Evolutionary conservation across 2,329 filamentous ascomycete genomes (phyloP).

Genomic region (Emericellopsis atlantica): DNA sequence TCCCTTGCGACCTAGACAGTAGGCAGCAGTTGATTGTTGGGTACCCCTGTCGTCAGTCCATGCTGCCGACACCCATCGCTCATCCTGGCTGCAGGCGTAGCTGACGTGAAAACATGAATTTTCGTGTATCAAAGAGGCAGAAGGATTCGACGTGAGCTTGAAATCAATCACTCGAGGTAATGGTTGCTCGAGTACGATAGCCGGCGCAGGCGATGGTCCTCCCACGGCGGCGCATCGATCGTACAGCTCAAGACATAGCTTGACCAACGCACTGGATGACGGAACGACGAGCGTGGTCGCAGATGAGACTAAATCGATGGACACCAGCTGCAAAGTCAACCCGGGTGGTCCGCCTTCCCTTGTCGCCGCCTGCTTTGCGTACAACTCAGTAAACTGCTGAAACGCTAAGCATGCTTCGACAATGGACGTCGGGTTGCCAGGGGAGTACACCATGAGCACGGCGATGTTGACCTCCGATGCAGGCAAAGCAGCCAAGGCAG

Average conservation of each 20-base stretch:
- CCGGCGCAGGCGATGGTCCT: conserved; percentile 49
- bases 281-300: conserved; percentile 50
- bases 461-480: conserved; percentile 50
- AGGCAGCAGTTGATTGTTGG: conserved; percentile 60
- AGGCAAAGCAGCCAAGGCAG: conserved; percentile 27
- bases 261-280: conserved; percentile 43
- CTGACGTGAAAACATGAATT: conserved; percentile 72
- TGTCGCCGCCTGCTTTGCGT: conserved; percentile 30
- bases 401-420: conserved; percentile 64
- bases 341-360: conserved; percentile 40
- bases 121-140: conserved; percentile 62
- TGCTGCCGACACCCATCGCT: conserved; percentile 65
- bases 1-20: conserved; percentile 53
- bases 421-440: conserved; percentile 46
- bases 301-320: conserved; percentile 54
- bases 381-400: conserved; percentile 54
- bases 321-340: conserved; percentile 66
- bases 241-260: conserved; percentile 62
- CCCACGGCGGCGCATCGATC: conserved; percentile 55
- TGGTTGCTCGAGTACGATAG: conserved; percentile 59
- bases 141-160: conserved; percentile 54
- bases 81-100: conserved; percentile 64
- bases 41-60: conserved; percentile 72
- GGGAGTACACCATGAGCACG: conserved; percentile 64
- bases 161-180: conserved; percentile 65